Evolutionary conservation across 2,329 filamentous ascomycete genomes (phyloP).

Genomic region (Clarireedia hainanense): DNA sequence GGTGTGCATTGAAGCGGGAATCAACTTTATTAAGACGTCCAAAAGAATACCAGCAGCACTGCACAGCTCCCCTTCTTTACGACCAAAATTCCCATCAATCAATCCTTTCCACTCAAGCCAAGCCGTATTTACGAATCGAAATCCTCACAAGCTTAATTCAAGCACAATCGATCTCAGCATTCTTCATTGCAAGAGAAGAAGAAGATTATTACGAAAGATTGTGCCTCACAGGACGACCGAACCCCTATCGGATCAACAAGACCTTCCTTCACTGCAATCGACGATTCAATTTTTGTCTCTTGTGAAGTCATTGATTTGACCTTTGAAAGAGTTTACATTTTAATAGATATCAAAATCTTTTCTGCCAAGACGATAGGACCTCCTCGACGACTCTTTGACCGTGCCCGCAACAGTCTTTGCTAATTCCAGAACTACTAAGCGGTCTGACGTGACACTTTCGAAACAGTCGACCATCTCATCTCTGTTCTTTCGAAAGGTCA

Average conservation of each 20-base stretch:
- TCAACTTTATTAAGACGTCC: not conserved
- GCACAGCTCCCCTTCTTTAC: not conserved
- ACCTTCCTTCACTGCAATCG: constrained; percentile 20
- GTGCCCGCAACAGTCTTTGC: constrained; percentile 15
- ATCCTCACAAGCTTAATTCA: constrained; percentile 4
- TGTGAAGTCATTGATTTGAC: constrained; percentile 19
- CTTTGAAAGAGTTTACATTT: constrained; percentile 16
- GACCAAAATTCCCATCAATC: not conserved
- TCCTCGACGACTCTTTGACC: constrained; percentile 1
- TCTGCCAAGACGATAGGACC: not conserved
- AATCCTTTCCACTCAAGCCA: not conserved
- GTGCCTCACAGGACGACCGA: constrained; percentile 26
- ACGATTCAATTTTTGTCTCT: constrained; percentile 5
- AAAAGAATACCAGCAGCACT: too few species aligned
- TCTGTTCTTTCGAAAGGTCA: not conserved
- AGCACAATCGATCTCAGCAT: constrained; percentile 8
- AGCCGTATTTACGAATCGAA: not conserved
- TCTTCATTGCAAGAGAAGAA: not conserved
- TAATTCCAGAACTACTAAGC: not conserved
- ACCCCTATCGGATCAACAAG: constrained; percentile 21
- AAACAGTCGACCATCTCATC: not conserved
- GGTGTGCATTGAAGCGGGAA: constrained; percentile 5
- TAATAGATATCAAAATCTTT: constrained; percentile 19
- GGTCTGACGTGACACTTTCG: constrained; percentile 2
- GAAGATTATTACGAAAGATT: constrained; percentile 9